A percentile compares a stretch with the other conserved stretches of the same genome.
phyloP scores from a whole-genome alignment of 139 green algal species.

The Trebouxia sp. region DNA sequence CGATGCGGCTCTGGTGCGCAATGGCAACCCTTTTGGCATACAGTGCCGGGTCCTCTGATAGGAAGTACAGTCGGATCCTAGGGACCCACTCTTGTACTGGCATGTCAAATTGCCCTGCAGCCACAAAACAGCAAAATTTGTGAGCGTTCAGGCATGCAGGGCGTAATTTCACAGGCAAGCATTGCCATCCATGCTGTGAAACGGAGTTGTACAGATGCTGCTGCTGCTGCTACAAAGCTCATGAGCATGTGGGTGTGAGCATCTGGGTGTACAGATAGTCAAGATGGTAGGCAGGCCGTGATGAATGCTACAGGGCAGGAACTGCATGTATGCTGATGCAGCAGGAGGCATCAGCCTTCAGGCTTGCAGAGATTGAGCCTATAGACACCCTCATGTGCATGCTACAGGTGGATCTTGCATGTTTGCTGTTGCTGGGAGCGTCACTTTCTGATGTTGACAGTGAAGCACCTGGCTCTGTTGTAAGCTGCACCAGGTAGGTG shows the following conservation, averaged over 20 bases:
- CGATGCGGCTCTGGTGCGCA: slow-evolving; percentile 43
- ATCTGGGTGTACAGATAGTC: too few species aligned
- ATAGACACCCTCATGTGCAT: too few species aligned
- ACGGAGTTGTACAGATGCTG: neutral
- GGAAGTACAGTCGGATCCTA: slow-evolving; percentile 71
- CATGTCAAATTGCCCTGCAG: neutral
- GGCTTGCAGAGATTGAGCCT: too few species aligned
- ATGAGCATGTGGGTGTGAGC: too few species aligned
- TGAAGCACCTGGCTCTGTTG: neutral
- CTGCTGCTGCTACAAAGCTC: too few species aligned
- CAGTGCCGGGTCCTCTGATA: slow-evolving; percentile 69
- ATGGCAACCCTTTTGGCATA: slow-evolving; percentile 61
- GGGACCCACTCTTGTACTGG: slow-evolving; percentile 43
- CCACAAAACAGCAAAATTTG: neutral
- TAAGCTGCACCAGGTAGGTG: slow-evolving; percentile 41
- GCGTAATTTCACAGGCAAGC: neutral
- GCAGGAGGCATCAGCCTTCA: too few species aligned
- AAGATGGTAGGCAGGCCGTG: too few species aligned
- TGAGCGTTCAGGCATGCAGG: neutral
- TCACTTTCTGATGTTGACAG: too few species aligned
- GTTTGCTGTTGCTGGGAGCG: too few species aligned
- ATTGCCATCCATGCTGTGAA: neutral
- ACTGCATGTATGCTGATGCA: too few species aligned
- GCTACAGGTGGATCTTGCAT: too few species aligned
- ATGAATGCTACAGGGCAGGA: too few species aligned